These are phyloP conservation scores for Cryptosporidium muris DNA, from an alignment of 169 alveolate species.

Conservation along the genomic window DNA sequence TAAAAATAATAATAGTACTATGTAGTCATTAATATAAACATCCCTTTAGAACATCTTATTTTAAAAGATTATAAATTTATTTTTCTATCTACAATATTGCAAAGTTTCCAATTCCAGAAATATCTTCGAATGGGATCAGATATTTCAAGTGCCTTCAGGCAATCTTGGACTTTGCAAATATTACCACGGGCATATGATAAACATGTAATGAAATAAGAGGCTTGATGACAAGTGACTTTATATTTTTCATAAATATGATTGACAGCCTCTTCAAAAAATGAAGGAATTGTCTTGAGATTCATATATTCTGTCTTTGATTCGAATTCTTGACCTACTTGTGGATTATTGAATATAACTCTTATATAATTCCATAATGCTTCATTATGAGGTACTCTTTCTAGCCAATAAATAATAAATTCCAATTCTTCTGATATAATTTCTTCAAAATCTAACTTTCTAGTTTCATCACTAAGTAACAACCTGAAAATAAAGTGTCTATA, in stretches of 20 bases:
- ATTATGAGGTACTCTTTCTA: constrained; percentile 34
- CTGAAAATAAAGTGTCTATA: constrained; percentile 31
- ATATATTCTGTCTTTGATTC: background rate
- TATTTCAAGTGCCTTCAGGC: background rate
- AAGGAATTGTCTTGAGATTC: constrained; percentile 20
- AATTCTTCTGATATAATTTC: constrained; percentile 5
- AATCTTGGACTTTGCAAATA: background rate
- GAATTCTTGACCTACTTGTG: background rate
- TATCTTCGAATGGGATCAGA: constrained; percentile 33
- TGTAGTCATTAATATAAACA: background rate
- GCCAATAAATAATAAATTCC: constrained; percentile 42
- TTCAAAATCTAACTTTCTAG: background rate
- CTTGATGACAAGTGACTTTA: constrained; percentile 36
- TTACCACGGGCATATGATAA: constrained; percentile 37
- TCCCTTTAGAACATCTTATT: background rate
- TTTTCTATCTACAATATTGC: background rate
- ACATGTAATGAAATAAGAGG: constrained; percentile 51
- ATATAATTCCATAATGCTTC: constrained; percentile 63
- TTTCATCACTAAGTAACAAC: background rate
- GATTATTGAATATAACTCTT: constrained; percentile 36
- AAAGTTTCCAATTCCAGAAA: constrained; percentile 53
- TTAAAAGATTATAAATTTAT: background rate
- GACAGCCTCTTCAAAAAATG: constrained; percentile 1
- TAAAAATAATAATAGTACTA: background rate
- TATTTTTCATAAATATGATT: constrained; percentile 1